Evolutionary conservation across 257 asterid genomes (phyloP), one percentile per base, ranked within the genome.

Genomic region (Fraxinus excelsior): DNA sequence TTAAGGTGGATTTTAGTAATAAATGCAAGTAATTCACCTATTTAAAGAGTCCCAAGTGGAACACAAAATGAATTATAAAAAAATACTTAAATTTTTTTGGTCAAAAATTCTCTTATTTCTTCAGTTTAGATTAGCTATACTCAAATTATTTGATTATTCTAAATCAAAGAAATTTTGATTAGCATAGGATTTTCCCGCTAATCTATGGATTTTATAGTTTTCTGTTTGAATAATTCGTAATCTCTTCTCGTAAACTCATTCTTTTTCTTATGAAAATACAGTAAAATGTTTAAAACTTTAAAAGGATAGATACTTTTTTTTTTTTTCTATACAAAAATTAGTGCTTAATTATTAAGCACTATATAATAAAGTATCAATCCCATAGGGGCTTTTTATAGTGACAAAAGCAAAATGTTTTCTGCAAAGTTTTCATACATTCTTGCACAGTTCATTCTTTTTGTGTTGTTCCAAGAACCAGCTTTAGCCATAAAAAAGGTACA

Each of bases 401-500:
- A 73, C 68, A 37, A 76, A 71, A 64, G 70, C 74, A 76, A 16
- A 32, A 75, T 78, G 78, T 78, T 65, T 26, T 31, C 37, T 14
- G 21, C 71, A 7, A 81, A 81, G 56, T 34, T 42, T 62, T 64
- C 76, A 51, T 65, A 5, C 28, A 71, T 66, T 72, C 23, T 75
- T 29, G 8, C 23, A 49, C 23, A 79, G 32, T 37, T 69, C 53
- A n/a, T 80, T 62, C 40, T 66, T 76, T 44, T 73, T 0, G 64
- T 60, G 7, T 44, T 64, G 2, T 44, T 56, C 46, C 35, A 70
- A 34, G n/a, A 53, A 62, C 84, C 81, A 46, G 66, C 74, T 44
- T 73, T 80, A n/a, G 84, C 84, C 14, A 25, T 69, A 2, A 83
- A 79, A 58, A 80, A 80, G 78, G 84, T 80, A 32, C 6, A 18